Conservation (phyloP, 805 yeast species). For the Candida vartiovaarae region DNA sequence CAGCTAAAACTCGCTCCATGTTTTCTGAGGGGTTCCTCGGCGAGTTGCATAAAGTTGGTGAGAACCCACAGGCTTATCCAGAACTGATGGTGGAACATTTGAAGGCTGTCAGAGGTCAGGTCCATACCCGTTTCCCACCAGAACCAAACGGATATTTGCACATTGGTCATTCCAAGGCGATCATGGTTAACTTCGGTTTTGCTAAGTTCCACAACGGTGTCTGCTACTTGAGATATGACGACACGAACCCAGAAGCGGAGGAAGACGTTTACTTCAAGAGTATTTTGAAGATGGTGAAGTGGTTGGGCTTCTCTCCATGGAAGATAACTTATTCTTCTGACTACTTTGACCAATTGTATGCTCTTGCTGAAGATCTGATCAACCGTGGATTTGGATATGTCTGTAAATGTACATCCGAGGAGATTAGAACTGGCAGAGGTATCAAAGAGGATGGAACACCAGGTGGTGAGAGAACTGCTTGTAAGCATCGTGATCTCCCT, state of each 20-base stretch:
- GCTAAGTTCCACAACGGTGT: constrained; percentile 82
- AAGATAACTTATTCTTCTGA: constrained; percentile 94
- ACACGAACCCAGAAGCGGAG: constrained; percentile 98
- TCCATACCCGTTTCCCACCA: constrained; percentile 94
- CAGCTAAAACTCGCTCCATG: constrained; percentile 54
- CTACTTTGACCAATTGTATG: constrained; percentile 85
- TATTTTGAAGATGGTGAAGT: constrained; percentile 74
- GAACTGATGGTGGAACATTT: constrained; percentile 79
- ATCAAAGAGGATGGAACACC: constrained; percentile 84
- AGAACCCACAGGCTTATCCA: constrained; percentile 84
- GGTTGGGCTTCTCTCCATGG: constrained; percentile 96
- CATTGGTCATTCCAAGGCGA: constrained; percentile 97
- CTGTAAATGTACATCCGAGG: constrained; percentile 89
- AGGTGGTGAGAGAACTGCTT: constrained; percentile 87
- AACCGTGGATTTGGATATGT: constrained; percentile 72
- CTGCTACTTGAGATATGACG: constrained; percentile 92
- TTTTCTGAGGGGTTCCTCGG: constrained; percentile 94
- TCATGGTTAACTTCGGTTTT: constrained; percentile 96
- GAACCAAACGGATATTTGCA: constrained; percentile 98
- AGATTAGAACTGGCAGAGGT: constrained; percentile 87
- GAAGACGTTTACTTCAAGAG: constrained; percentile 86
- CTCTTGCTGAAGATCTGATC: constrained; percentile 79
- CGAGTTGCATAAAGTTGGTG: constrained; percentile 91
- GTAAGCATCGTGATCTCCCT: constrained; percentile 65
- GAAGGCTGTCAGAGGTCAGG: constrained; percentile 71